Evolutionary conservation across 208 protist species (phyloP).

Genomic region (Trypanosoma avium): DNA sequence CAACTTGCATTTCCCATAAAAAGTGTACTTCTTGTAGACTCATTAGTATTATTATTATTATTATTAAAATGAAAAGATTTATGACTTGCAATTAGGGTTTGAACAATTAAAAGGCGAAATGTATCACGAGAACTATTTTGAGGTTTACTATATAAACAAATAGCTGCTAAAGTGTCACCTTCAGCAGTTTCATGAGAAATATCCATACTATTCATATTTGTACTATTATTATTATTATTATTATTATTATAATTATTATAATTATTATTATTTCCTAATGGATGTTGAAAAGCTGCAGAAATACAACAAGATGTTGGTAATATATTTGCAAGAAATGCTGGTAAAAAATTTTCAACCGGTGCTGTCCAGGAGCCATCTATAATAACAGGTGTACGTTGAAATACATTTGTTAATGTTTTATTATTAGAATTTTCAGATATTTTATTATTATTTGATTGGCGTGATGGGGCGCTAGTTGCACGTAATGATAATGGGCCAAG

Average conservation of each 20-base stretch:
- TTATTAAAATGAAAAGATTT: neutral
- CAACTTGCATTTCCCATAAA: slow-evolving; percentile 26
- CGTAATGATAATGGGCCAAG: slow-evolving; percentile 22
- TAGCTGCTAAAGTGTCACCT: slow-evolving; percentile 15
- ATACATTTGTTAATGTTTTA: neutral
- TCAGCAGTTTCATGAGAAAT: no score
- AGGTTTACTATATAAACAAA: slow-evolving; percentile 7
- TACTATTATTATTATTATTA: no score
- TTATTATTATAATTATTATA: no score
- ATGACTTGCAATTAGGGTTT: neutral
- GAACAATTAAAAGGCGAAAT: slow-evolving; percentile 13
- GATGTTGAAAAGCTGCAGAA: slow-evolving; percentile 17
- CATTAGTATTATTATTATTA: neutral
- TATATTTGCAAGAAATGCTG: neutral
- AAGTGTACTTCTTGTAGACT: slow-evolving; percentile 19
- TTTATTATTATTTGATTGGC: neutral
- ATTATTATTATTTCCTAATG: no score
- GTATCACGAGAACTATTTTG: neutral
- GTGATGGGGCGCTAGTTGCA: neutral
- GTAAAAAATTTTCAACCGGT: neutral
- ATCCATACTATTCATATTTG: no score
- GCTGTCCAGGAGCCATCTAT: slow-evolving; percentile 12
- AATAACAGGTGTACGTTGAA: neutral
- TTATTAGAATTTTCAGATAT: neutral
- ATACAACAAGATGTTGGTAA: neutral